Conservation (phyloP, 176 grass and related monocot species). For the Carex kokanica region DNA sequence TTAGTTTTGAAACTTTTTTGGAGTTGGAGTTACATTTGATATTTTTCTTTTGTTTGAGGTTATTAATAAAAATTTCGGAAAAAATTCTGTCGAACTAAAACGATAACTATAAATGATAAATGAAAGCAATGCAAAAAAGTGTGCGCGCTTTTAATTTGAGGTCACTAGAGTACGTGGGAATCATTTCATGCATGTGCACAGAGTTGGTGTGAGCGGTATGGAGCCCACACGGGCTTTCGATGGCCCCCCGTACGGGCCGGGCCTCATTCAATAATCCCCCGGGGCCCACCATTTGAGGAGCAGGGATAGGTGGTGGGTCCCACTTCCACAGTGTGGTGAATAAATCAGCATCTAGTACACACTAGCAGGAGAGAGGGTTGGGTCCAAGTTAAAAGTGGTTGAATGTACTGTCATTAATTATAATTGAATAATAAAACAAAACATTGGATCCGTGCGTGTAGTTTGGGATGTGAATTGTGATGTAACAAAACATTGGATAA, state of each 20-base stretch:
- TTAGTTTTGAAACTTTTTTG: too few relatives aligned
- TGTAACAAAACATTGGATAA: neutral
- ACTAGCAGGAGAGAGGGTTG: neutral
- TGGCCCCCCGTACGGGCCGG: conserved; percentile 2
- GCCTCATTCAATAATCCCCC: neutral
- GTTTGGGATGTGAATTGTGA: neutral
- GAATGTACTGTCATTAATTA: neutral
- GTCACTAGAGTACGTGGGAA: neutral
- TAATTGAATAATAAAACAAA: neutral
- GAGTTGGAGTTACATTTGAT: too few relatives aligned
- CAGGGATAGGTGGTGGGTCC: conserved; percentile 12
- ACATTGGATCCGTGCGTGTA: conserved; percentile 6
- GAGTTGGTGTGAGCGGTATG: conserved; percentile 5
- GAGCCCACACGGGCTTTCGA: conserved; percentile 9
- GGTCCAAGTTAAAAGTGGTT: neutral
- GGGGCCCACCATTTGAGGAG: conserved; percentile 9
- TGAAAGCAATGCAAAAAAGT: neutral
- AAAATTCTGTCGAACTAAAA: neutral
- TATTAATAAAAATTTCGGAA: too few relatives aligned
- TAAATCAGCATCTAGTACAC: conserved; percentile 8
- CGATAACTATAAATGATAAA: neutral
- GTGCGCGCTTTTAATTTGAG: conserved; percentile 18
- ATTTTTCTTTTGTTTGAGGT: too few relatives aligned
- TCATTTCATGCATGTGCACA: conserved; percentile 22
- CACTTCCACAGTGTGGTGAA: neutral